Conservation (phyloP, 768 basidiomycete species). For the Termitomyces sp. region DNA sequence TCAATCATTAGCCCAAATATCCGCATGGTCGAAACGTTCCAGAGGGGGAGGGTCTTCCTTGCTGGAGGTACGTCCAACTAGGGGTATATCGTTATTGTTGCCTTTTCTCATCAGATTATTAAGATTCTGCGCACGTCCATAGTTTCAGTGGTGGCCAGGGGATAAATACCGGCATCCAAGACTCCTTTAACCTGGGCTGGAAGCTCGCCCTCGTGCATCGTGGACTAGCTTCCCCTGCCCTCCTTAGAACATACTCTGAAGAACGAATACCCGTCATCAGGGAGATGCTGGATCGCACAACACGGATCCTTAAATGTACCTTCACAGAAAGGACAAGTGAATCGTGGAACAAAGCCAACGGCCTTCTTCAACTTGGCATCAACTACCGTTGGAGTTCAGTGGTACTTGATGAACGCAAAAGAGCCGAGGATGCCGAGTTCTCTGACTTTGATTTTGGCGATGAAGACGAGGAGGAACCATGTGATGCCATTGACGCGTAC, state of each 20-base stretch:
- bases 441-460: constrained; percentile 7
- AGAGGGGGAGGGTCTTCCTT: constrained; percentile 38
- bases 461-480: constrained; percentile 7
- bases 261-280: constrained; percentile 43
- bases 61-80: constrained; percentile 33
- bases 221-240: constrained; percentile 23
- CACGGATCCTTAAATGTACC: constrained; percentile 20
- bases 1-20: constrained; percentile 34
- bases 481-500: constrained; percentile 17
- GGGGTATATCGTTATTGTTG: background rate
- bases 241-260: constrained; percentile 35
- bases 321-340: constrained; percentile 11
- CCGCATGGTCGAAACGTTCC: constrained; percentile 39
- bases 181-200: constrained; percentile 35
- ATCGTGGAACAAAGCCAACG: constrained; percentile 16
- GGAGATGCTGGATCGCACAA: constrained; percentile 37
- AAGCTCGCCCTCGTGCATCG: constrained; percentile 38
- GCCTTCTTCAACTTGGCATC: constrained; percentile 39
- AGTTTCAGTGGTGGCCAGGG: constrained; percentile 37
- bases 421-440: constrained; percentile 8
- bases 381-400: constrained; percentile 50
- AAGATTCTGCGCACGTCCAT: constrained; percentile 47
- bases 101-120: background rate
- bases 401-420: constrained; percentile 35
- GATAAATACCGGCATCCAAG: constrained; percentile 21